Conservation (phyloP, 148 eudicot genomes). For the Pouteria glomerata region DNA sequence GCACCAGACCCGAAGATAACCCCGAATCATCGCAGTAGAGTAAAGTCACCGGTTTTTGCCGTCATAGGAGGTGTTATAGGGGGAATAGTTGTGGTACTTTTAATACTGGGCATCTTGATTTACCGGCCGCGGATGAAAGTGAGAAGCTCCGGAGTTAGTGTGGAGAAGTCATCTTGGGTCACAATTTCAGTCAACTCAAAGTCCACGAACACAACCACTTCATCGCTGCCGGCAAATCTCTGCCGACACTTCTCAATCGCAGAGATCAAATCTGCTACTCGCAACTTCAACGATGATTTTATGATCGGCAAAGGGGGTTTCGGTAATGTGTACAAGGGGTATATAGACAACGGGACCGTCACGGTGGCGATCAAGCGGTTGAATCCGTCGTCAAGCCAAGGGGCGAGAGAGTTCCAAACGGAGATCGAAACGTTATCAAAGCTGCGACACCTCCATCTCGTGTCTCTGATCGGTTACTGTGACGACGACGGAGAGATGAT, state of each 20-base stretch:
- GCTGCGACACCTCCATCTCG: not conserved
- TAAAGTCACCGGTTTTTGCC: not conserved
- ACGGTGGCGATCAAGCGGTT: not conserved
- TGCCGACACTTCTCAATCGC: not conserved
- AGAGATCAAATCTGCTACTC: constrained; percentile 1
- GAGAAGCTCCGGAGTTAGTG: not conserved
- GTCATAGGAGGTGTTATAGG: not conserved
- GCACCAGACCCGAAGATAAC: not conserved
- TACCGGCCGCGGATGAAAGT: not conserved
- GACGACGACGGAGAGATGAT: not conserved
- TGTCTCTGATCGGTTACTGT: not conserved
- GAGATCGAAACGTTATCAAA: not conserved
- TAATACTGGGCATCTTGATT: constrained; percentile 5
- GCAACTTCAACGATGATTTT: not conserved
- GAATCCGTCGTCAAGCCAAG: not conserved
- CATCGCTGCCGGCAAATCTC: not conserved
- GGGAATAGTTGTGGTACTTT: not conserved
- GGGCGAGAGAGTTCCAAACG: not conserved
- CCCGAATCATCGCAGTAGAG: not conserved
- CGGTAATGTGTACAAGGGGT: constrained; percentile 1
- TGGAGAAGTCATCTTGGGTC: not conserved
- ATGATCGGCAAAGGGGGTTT: not conserved
- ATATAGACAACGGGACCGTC: not conserved
- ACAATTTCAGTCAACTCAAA: too few species aligned
- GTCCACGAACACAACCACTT: too few species aligned